These are phyloP conservation scores for Aspergillus baeticus DNA, from an alignment of 495 filamentous ascomycete genomes.

Conservation along the genomic window DNA sequence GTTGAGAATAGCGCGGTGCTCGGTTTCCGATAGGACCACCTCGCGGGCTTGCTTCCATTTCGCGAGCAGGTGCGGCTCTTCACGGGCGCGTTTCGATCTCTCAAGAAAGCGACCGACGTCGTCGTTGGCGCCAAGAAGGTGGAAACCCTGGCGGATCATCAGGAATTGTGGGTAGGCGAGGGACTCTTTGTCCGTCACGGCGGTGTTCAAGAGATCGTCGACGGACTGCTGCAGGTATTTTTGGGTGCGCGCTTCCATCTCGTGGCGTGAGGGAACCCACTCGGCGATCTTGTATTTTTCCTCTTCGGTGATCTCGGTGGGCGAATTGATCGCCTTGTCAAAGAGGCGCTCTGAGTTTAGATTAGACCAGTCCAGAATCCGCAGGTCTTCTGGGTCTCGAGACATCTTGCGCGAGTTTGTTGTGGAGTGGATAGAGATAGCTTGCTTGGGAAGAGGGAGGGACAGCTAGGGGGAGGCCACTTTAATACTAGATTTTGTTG, in stretches of 20 bases:
- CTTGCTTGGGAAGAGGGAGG: no score
- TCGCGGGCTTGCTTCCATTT: neutral
- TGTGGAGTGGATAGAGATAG: no score
- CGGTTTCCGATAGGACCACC: neutral
- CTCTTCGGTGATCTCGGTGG: neutral
- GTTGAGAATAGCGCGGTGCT: neutral
- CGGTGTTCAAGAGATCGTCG: neutral
- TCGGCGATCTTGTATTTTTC: conserved; percentile 2
- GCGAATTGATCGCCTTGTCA: neutral
- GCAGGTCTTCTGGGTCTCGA: neutral
- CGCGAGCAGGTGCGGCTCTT: neutral
- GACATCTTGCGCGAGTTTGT: neutral
- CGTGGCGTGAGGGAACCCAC: neutral
- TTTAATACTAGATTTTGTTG: no score
- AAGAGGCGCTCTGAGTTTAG: neutral
- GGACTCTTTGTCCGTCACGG: neutral
- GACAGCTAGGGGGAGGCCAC: no score
- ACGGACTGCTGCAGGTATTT: neutral
- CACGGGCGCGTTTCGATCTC: neutral
- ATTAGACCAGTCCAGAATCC: neutral
- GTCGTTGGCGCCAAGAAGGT: neutral
- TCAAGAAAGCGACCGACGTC: neutral
- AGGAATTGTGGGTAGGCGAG: neutral
- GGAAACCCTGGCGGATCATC: neutral
- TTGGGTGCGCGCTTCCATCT: neutral